Evolutionary conservation across 2,329 filamentous ascomycete species (phyloP).

Genomic region (Fonsecaea pedrosoi): DNA sequence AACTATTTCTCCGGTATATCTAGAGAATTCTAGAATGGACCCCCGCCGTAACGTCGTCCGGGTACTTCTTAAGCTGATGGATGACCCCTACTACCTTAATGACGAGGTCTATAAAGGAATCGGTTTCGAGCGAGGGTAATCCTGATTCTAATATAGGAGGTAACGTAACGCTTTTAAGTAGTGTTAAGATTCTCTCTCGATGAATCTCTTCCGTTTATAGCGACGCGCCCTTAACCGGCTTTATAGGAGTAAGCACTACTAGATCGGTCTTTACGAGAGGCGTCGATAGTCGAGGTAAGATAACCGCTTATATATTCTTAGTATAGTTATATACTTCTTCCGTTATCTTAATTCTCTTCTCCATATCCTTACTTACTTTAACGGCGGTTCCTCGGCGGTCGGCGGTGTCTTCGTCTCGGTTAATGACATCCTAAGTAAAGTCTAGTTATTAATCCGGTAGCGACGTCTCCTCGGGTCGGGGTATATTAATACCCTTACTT

Average conservation of each 20-base stretch:
- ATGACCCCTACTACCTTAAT: constrained; percentile 5
- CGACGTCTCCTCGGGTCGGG: no score
- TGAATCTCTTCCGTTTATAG: background rate
- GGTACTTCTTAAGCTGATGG: constrained; percentile 14
- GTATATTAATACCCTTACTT: no score
- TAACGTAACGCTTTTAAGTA: background rate
- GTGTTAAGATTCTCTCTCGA: background rate
- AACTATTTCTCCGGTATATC: background rate
- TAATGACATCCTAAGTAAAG: no score
- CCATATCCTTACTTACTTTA: no score
- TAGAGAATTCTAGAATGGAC: constrained; percentile 10
- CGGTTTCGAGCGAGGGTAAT: background rate
- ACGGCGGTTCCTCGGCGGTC: no score
- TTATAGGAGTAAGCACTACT: background rate
- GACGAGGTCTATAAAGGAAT: constrained; percentile 1
- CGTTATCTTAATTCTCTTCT: no score
- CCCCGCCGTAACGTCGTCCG: background rate
- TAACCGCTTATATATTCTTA: no score
- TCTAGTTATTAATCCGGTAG: no score
- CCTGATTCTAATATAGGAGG: background rate
- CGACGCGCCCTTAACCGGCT: background rate
- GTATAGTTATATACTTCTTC: no score
- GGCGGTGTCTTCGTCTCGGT: no score
- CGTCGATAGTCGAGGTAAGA: no score
- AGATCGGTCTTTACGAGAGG: background rate